A percentile compares a stretch with the other conserved stretches of the same genome.
These are phyloP conservation scores for Saccharomycopsis phalli DNA, from an alignment of 1,139 yeast species.

Conservation along the genomic window DNA sequence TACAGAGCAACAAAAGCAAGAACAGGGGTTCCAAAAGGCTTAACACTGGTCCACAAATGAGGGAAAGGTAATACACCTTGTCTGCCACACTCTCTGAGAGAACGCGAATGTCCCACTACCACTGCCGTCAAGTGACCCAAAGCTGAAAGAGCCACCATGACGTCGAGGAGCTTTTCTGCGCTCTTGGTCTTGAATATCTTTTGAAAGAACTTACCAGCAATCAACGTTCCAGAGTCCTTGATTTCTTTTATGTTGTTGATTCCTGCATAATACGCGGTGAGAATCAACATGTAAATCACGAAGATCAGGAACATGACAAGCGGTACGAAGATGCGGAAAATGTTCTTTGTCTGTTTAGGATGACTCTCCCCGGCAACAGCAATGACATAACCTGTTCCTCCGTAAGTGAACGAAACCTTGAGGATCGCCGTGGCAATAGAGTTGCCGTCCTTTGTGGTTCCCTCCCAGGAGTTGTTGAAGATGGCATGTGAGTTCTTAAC, in stretches of 20 bases:
- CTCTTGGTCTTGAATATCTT: slow-evolving; percentile 31
- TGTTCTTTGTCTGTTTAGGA: slow-evolving; percentile 24
- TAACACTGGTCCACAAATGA: slow-evolving; percentile 33
- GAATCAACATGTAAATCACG: slow-evolving; percentile 30
- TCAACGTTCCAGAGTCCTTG: slow-evolving; percentile 29
- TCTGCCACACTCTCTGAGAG: slow-evolving; percentile 39
- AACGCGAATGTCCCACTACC: slow-evolving; percentile 34
- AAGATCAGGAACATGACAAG: slow-evolving; percentile 30
- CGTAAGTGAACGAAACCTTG: slow-evolving; percentile 36
- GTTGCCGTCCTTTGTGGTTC: slow-evolving; percentile 35
- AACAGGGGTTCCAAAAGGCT: slow-evolving; percentile 37
- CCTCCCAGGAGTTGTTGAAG: slow-evolving; percentile 34
- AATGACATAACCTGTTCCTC: slow-evolving; percentile 35
- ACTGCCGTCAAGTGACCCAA: slow-evolving; percentile 37
- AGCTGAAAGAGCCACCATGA: slow-evolving; percentile 35
- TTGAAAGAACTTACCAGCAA: slow-evolving; percentile 31
- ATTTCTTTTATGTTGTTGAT: slow-evolving; percentile 28
- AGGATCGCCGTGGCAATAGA: slow-evolving; percentile 36
- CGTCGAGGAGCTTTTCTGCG: slow-evolving; percentile 31
- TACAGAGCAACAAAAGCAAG: slow-evolving; percentile 33
- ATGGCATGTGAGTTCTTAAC: slow-evolving; percentile 30
- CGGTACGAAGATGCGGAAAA: slow-evolving; percentile 31
- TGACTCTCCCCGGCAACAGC: slow-evolving; percentile 35
- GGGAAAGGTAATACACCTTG: slow-evolving; percentile 40
- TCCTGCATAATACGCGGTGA: slow-evolving; percentile 36